Base-by-base conservation (phyloP, 768 basidiomycete species). In the Naganishia vaughanmartiniae region DNA sequence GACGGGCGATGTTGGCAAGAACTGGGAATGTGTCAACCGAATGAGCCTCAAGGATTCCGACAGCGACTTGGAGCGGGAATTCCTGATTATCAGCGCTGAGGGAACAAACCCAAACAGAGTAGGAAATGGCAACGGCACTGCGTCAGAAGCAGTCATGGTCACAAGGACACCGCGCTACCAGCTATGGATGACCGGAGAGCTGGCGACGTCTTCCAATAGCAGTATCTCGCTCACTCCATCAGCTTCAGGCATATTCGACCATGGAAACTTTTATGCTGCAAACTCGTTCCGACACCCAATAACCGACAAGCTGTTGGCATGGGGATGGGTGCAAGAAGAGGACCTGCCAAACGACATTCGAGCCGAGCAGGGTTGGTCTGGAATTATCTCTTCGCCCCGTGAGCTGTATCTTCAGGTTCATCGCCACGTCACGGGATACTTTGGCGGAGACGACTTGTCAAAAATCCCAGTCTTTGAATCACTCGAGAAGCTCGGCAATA, bases 241-340 rank as follows among this genome's bases (percentile, higher is more conserved):
- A 14, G 39, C 55, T 15, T 56, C 69, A 11, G 72, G 72, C 0
- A n/a, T 66, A 11, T 34, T 73, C 19, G 72, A 73, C 31, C 54
- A 65, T 55, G 72, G 69, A 30, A 45, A 53, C 65, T 67, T 57
- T 28, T 73, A 73, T 34, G 72, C 72, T 12, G 46, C 65, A 12
- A 67, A 65, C 54, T 51, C 60, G 14, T 73, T 73, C 46, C 34
- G 31, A 19, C 63, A 65, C 26, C 45, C 54, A 36, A 31, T 66
- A 21, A 55, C 65, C 5, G 39, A 54, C 9, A n/a, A 65, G n/a
- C 36, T 73, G 26, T 11, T 72, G 42, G 67, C 48, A 0, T 68
- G 57, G 53, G 70, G 66, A 12, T 74, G 73, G 73, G 56, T 71
- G 26, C 63, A 54, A 15, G 73, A 74, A 33, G 67, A 71, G n/a